Evolutionary conservation across 352 stramenopile genomes (phyloP), one percentile per base, ranked within the genome.

Genomic region (Plasmopara halstedii): DNA sequence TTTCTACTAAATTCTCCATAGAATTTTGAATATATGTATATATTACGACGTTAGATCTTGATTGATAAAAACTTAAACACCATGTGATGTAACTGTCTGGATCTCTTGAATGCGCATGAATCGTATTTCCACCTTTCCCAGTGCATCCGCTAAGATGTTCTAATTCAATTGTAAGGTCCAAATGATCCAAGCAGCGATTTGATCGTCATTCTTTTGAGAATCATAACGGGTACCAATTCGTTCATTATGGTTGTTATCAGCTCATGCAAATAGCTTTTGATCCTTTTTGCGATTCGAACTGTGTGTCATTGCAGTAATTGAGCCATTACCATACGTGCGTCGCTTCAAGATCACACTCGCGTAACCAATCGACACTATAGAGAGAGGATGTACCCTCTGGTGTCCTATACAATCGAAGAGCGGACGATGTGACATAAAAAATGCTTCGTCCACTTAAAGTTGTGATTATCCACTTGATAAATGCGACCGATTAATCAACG

Each of bases 71-170:
- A 22, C 13, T 29, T 9, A 23, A 36, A 8, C 34, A 82, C 72
- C 67, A 79, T 4, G 68, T 72, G 50, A 82, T 70, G 62, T 68
- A 84, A 55, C 66, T 57, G 39, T 76, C 62, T 0, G 58, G 54
- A 31, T 84, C 65, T 4, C 42, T 61, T 25, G 72, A 70, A 26
- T 84, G 70, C 10, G 67, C 64, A 49, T 80, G 70, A 14, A 82
- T 61, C 29, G 70, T 82, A 56, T 37, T 55, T 47, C 76, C 79
- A 37, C 58, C 62, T 32, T 77, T 79, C 46, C 64, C 72, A 8
- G 67, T 82, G 45, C 63, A 84, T 14, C 72, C 72, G 20, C 65
- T 76, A 32, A 90, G 61, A 25, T 85, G 75, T 48, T 89, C 75
- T 6, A 89, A 60, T 56, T 87, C 77, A 8, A 89, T 50, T 25